Base-by-base conservation (phyloP, 495 filamentous ascomycete species). In the Xylaria palmicola region DNA sequence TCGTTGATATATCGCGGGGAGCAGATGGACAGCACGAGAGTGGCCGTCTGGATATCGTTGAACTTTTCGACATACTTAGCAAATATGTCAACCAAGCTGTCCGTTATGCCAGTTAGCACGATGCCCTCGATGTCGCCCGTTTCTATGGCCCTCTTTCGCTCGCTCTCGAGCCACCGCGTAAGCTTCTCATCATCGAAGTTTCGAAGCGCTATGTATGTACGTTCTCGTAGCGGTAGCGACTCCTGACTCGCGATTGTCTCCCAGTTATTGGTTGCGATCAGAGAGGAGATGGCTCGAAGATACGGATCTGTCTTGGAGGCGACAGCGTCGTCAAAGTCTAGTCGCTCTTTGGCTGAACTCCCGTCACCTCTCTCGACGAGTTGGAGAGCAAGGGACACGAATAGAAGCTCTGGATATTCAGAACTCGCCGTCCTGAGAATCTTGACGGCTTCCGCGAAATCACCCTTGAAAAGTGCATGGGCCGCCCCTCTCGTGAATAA, bases 221-320 rank as follows among this genome's bases (percentile, higher is more conserved):
- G 90, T 63, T 97, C 91, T 41, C 85, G 84, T 13, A 98, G 81
- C 0, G 94, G 91, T 0, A 98, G 82, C 30, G 91, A 91, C 4
- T 81, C 79, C 70, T 97, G 92, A 51, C 90, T 83, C 56, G 90
- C 84, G 20, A 98, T 91, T 10, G 85, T 84, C 27, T 84, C 78
- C 94, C 94, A 98, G 70, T 95, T 85, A 7, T 91, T 91, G 22
- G 89, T 92, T 50, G 90, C 87, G 51, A 97, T 91, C 53, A 92
- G 86, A n/a, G 90, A 87, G n/a, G 96, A 89, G 55, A 98, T 88
- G 0, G 93, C 92, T 51, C 92, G 86, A 9, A 94, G 83, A 68
- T 96, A 97, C 0, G 92, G 91, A 65, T 98, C 94, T 0, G 78
- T 79, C 53, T 77, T 78, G 32, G 77, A 81, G 26, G 77, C 78